Base-by-base conservation (phyloP, 148 eudicot species). In the Silene conica region DNA sequence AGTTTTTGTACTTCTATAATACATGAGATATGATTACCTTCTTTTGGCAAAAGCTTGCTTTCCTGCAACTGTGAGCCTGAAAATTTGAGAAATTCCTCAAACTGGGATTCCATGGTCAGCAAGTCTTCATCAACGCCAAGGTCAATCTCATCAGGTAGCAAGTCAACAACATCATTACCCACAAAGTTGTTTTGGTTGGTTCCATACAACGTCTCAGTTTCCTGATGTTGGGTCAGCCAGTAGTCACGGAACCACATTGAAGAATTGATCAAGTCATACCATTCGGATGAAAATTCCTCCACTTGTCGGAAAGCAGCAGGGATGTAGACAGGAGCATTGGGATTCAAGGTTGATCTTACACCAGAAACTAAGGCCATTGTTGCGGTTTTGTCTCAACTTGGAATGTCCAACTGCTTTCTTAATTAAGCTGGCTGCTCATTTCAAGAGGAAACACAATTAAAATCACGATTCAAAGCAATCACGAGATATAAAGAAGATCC, bases 271-370 rank as follows among this genome's bases (percentile, higher is more conserved):
- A 95, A 81, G 11, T 95, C 83, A 85, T 92, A 95, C 97, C 99
- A 95, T 77, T 92, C 97, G 0, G 93, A 92, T 0, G 97, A 92
- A 80, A 90, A 95, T 73, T 95, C 97, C 78, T 90, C 99, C 71
- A 95, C 96, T 73, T 85, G 92, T 60, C 93, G 88, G 63, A 92
- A 80, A 6, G 89, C 90, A 46, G 97, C 88, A n/a, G 99, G 99
- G 73, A 95, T 83, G 80, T 83, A 95, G 63, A 89, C 83, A 3
- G 99, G 97, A 3, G 99, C 99, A 71, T 95, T 90, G 14, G 99
- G 99, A 73, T 92, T 95, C 84, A 95, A 79, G 2, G 87, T 82
- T 20, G 98, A 95, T 72, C 86, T 80, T 80, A 84, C 81, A 56
- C 90, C 90, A 20, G 92, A 85, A 38, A 89, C 89, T 58, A 89